phyloP scores from a whole-genome alignment of 1,284 basidiomycete species.

The Amylostereum areolatum region DNA sequence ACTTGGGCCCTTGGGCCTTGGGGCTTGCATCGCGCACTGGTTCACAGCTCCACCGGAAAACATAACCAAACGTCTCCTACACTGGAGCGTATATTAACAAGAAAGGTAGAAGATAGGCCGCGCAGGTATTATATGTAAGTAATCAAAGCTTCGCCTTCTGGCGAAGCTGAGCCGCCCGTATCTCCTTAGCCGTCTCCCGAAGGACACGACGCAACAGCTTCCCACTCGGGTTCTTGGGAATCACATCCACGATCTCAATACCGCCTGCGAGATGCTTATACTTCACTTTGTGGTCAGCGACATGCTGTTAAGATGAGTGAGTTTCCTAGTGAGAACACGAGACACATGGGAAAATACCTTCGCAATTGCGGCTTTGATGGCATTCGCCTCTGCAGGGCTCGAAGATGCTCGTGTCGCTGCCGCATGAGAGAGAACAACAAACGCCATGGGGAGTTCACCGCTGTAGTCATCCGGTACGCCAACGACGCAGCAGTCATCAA shows the following conservation, averaged over 20 bases:
- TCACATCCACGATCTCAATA: conserved; percentile 56
- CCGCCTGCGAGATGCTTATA: conserved; percentile 70
- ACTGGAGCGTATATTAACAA: no score
- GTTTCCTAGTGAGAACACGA: neutral
- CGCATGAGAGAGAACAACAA: conserved; percentile 48
- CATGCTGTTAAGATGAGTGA: conserved; percentile 37
- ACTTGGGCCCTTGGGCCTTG: no score
- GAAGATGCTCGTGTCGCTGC: conserved; percentile 31
- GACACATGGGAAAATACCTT: conserved; percentile 30
- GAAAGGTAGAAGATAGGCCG: no score
- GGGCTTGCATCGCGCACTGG: no score
- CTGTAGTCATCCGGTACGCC: conserved; percentile 72
- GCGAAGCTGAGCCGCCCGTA: neutral
- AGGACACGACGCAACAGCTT: conserved; percentile 54
- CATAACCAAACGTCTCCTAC: no score
- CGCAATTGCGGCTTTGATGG: conserved; percentile 38
- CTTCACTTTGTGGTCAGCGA: conserved; percentile 57
- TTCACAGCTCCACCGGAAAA: no score
- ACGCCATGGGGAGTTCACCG: conserved; percentile 75
- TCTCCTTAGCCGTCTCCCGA: conserved; percentile 36
- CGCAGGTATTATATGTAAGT: no score
- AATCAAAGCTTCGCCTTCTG: conserved; percentile 5
- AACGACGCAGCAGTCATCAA: conserved; percentile 71
- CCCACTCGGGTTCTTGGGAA: conserved; percentile 70
- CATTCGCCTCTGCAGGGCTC: conserved; percentile 27